Conservation (phyloP, 2,329 filamentous ascomycete genomes). For the Epicoccum sorghinum region DNA sequence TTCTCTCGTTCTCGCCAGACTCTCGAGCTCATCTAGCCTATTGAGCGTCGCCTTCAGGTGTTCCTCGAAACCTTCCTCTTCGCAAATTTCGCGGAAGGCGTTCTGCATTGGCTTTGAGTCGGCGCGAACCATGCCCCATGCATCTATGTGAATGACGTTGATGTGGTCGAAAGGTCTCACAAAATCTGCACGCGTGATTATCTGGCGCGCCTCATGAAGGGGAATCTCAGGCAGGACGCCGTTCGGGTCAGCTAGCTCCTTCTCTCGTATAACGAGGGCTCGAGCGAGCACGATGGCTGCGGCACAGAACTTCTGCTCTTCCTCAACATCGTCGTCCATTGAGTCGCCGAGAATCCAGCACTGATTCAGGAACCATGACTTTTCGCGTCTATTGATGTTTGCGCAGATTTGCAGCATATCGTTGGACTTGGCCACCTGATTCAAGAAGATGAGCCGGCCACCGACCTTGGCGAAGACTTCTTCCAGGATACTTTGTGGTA, state of each 20-base stretch:
- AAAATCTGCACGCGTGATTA: slow-evolving; percentile 95
- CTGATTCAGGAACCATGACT: slow-evolving; percentile 78
- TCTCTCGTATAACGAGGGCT: slow-evolving; percentile 82
- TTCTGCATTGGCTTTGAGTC: slow-evolving; percentile 96
- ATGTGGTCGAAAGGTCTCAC: slow-evolving; percentile 88
- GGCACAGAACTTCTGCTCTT: slow-evolving; percentile 92
- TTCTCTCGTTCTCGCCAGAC: slow-evolving; percentile 86
- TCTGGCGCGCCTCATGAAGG: slow-evolving; percentile 58
- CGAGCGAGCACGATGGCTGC: slow-evolving; percentile 93
- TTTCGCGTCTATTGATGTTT: slow-evolving; percentile 71
- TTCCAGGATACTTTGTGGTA: slow-evolving; percentile 65
- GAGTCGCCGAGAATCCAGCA: slow-evolving; percentile 76
- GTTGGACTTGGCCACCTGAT: slow-evolving; percentile 79
- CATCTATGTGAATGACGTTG: slow-evolving; percentile 94
- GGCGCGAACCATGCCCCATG: slow-evolving; percentile 81
- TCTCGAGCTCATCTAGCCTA: slow-evolving; percentile 88
- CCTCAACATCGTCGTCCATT: slow-evolving; percentile 97
- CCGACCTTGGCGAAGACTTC: slow-evolving; percentile 87
- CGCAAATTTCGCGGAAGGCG: slow-evolving; percentile 84
- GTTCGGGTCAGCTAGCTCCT: slow-evolving; percentile 64
- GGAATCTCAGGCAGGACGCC: slow-evolving; percentile 74
- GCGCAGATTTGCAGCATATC: slow-evolving; percentile 84
- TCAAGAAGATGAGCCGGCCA: slow-evolving; percentile 84
- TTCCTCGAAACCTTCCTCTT: slow-evolving; percentile 75
- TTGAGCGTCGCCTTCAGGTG: slow-evolving; percentile 82